Evolutionary conservation across 169 alveolate genomes (phyloP).

Genomic region (Plasmodium relictum): DNA sequence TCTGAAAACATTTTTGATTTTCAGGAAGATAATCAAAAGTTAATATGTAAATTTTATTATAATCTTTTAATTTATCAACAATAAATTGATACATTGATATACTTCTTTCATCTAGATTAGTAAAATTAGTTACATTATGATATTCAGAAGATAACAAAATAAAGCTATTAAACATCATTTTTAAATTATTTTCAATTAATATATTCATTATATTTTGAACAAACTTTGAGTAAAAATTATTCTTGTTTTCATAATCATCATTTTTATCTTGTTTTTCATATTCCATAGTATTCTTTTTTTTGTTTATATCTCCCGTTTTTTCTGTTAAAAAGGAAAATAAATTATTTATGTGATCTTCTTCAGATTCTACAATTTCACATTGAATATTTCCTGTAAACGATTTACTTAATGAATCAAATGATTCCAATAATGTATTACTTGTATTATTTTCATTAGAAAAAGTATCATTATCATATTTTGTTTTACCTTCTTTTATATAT

Average conservation of each 20-base stretch:
- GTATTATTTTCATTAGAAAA: constrained; percentile 2
- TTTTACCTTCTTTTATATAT: background rate
- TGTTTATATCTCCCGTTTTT: background rate
- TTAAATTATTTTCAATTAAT: constrained; percentile 43
- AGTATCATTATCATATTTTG: background rate
- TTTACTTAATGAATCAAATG: background rate
- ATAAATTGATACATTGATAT: constrained; percentile 51
- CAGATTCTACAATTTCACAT: background rate
- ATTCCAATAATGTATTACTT: background rate
- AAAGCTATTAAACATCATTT: constrained; percentile 37
- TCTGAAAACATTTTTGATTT: background rate
- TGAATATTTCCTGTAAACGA: background rate
- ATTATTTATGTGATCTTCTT: background rate
- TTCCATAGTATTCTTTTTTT: background rate
- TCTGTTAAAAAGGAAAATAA: background rate
- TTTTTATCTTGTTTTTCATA: background rate
- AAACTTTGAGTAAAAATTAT: constrained; percentile 19
- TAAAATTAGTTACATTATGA: constrained; percentile 22
- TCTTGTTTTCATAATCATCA: background rate
- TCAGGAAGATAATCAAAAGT: constrained; percentile 4
- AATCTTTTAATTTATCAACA: constrained; percentile 24
- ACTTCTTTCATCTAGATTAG: constrained; percentile 2
- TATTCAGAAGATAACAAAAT: constrained; percentile 51
- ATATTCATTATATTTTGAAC: constrained; percentile 36
- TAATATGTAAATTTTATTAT: constrained; percentile 42